Percentiles rank a stretch among this genome's conserved stretches.
Evolutionary conservation across 148 eudicot genomes (phyloP).

Genomic region (Fagopyrum esculentum): DNA sequence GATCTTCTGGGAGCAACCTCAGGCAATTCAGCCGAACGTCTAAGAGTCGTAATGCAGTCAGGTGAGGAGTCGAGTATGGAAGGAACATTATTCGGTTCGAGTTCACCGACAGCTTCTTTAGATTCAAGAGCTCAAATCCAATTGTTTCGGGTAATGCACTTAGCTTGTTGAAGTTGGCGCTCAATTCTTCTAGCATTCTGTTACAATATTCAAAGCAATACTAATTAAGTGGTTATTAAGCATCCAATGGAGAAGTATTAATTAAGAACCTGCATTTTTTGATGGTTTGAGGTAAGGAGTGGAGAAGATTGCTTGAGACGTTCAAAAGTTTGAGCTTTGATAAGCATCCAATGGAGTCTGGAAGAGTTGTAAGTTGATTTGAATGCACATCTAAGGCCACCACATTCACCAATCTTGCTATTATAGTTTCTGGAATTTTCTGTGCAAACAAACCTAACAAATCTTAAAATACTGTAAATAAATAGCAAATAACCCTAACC

Average conservation of each 20-base stretch:
- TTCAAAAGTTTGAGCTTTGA: constrained; percentile 58
- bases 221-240: too few species aligned
- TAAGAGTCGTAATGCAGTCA: constrained; percentile 37
- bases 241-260: background rate
- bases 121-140: constrained; percentile 59
- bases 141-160: constrained; percentile 55
- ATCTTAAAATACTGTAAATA: too few species aligned
- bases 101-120: constrained; percentile 56
- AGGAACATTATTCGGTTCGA: constrained; percentile 57
- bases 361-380: constrained; percentile 54
- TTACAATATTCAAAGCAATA: background rate
- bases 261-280: constrained; percentile 59
- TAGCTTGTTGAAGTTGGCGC: constrained; percentile 70
- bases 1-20: constrained; percentile 57
- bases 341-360: constrained; percentile 72
- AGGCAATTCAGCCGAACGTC: constrained; percentile 76
- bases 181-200: constrained; percentile 37
- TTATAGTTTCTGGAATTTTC: constrained; percentile 61
- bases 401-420: constrained; percentile 60
- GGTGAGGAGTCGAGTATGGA: constrained; percentile 52
- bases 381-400: constrained; percentile 64
- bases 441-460: constrained; percentile 16
- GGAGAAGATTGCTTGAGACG: constrained; percentile 60
- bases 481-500: too few species aligned
- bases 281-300: constrained; percentile 48